A percentile compares a stretch with the other conserved stretches of the same genome.
Conservation (phyloP, 768 basidiomycete species). For the Holtermanniella nyarrowii region DNA sequence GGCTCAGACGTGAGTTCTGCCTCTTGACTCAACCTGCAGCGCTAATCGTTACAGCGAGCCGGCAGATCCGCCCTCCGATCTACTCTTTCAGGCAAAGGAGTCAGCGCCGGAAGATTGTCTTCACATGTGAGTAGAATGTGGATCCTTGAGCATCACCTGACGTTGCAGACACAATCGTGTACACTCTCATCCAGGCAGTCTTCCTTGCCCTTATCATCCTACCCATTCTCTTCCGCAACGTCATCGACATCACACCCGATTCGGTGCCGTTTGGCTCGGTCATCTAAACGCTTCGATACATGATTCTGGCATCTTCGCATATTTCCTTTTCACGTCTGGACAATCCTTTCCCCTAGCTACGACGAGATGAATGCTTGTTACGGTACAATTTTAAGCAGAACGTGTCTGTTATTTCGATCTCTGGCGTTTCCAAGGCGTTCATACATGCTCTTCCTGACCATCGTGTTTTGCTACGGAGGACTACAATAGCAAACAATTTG, state of each 20-base stretch:
- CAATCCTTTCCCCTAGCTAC: neutral
- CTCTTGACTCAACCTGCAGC: slow-evolving; percentile 1
- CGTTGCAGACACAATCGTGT: slow-evolving; percentile 55
- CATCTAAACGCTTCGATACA: slow-evolving; percentile 15
- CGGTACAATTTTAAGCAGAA: no score
- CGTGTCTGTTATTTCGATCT: no score
- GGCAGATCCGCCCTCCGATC: slow-evolving; percentile 53
- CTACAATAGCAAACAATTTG: no score
- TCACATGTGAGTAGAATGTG: slow-evolving; percentile 38
- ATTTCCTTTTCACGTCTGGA: neutral
- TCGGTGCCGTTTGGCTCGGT: slow-evolving; percentile 28
- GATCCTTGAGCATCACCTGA: slow-evolving; percentile 51
- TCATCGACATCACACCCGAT: slow-evolving; percentile 46
- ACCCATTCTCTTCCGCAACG: slow-evolving; percentile 50
- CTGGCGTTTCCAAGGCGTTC: no score
- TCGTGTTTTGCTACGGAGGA: no score
- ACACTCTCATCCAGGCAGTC: slow-evolving; percentile 54
- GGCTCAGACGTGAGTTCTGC: slow-evolving; percentile 58
- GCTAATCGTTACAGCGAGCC: slow-evolving; percentile 19
- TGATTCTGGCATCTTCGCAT: neutral
- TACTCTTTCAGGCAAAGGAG: slow-evolving; percentile 81
- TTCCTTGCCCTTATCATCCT: slow-evolving; percentile 63
- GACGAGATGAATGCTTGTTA: neutral
- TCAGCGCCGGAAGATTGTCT: slow-evolving; percentile 79
- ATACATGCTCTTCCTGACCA: no score